Evolutionary conservation across 1,284 basidiomycete genomes (phyloP).

Genomic region (Apiotrichum akiyoshidainum): DNA sequence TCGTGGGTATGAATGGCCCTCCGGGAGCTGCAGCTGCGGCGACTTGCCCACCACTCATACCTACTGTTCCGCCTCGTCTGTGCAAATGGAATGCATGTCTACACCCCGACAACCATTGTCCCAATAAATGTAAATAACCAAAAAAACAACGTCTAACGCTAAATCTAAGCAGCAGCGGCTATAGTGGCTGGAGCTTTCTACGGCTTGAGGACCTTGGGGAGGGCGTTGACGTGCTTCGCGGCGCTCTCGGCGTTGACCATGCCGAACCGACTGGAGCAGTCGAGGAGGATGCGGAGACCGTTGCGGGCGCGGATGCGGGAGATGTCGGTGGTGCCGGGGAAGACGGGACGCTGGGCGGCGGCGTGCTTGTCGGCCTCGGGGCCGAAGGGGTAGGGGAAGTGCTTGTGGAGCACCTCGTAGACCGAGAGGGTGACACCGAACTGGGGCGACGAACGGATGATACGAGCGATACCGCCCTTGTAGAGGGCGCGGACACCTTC

Average conservation of each 20-base stretch:
- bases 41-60: no score
- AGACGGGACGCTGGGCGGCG: slow-evolving; percentile 58
- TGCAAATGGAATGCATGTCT: slow-evolving; percentile 3
- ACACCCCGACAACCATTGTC: slow-evolving; percentile 7
- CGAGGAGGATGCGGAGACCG: slow-evolving; percentile 64
- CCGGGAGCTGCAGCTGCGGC: no score
- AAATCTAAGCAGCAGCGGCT: neutral
- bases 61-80: neutral
- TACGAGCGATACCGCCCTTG: slow-evolving; percentile 85
- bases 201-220: slow-evolving; percentile 30
- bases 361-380: slow-evolving; percentile 50
- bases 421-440: slow-evolving; percentile 91
- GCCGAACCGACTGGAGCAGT: slow-evolving; percentile 48
- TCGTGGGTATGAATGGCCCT: no score
- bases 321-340: slow-evolving; percentile 70
- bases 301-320: slow-evolving; percentile 83
- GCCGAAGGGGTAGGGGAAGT: slow-evolving; percentile 72
- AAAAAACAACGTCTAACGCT: neutral
- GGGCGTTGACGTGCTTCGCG: slow-evolving; percentile 25
- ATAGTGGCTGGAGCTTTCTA: neutral
- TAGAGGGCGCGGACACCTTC: slow-evolving; percentile 66
- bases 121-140: neutral
- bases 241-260: slow-evolving; percentile 36
- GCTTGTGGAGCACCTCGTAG: slow-evolving; percentile 75
- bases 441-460: slow-evolving; percentile 53